Base-by-base conservation (phyloP, 495 filamentous ascomycete species). In the Neurospora intermedia region DNA sequence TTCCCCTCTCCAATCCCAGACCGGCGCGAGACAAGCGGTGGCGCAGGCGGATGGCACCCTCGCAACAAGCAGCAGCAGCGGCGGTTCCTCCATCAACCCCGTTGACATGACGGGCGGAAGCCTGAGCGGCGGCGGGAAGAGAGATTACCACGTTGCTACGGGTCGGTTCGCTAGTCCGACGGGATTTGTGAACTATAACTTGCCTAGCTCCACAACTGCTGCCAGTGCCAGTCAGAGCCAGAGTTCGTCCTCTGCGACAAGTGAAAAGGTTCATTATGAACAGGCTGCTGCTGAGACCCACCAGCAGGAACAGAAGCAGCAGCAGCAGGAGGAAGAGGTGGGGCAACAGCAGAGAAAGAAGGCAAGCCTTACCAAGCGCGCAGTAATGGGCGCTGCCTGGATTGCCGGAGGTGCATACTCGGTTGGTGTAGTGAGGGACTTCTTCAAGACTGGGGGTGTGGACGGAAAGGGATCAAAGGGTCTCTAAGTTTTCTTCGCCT, bases 371-470 rank as follows among this genome's bases (percentile, higher is more conserved):
- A 75, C 85, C 4, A 88, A 84, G 79, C 81, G 86, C 35, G 80
- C 91, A 71, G 66, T 89, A 0, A 74, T 90, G n/a, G 86, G 87
- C 11, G 89, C 89, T 4, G 83, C 80, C 0, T 88, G 86, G 78
- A 86, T 89, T 0, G 92, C 87, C 6, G 90, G 85, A 20, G 84
- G 87, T 27, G 89, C 87, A 38, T 94, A 93, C 81, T 88, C 88
- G 4, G 77, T 93, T 48, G 91, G 91, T 4, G 91, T 91, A n/a
- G 85, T 90, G 16, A 81, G 82, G 6, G 91, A 94, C 77, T 90
- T 87, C 72, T 89, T 93, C 78, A 84, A 82, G 69, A 89, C 86
- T 4, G 89, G 89, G 1, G 89, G 88, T 0, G 11, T 69, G 2
- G 87, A 89, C 72, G 89, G 88, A 3, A 80, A 74, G 72, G 88